phyloP scores from a whole-genome alignment of 164 flowering plant species.

The Annona cherimola region DNA sequence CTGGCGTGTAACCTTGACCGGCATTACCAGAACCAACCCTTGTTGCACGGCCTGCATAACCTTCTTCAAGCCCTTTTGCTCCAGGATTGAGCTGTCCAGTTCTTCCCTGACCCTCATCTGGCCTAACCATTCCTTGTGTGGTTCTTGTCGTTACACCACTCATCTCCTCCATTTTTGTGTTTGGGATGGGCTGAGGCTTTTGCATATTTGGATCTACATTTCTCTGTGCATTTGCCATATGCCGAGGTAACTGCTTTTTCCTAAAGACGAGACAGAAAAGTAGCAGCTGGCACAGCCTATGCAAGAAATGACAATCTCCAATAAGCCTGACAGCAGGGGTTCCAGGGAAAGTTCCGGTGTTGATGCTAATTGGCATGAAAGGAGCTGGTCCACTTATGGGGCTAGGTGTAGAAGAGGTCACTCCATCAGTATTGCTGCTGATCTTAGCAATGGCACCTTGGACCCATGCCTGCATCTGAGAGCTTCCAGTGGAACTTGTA shows the following conservation, averaged over 20 bases:
- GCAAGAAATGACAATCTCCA: constrained; percentile 98
- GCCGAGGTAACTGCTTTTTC: constrained; percentile 66
- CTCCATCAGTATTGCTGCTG: constrained; percentile 83
- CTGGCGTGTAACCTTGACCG: constrained; percentile 97
- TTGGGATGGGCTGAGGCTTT: constrained; percentile 54
- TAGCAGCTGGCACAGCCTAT: constrained; percentile 87
- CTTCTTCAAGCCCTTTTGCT: constrained; percentile 77
- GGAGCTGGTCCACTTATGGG: constrained; percentile 82
- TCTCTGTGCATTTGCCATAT: constrained; percentile 48
- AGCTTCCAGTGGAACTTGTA: constrained; percentile 77
- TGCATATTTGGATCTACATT: constrained; percentile 60
- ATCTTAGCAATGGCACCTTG: constrained; percentile 99
- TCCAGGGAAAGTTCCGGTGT: constrained; percentile 99
- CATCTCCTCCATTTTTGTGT: constrained; percentile 68
- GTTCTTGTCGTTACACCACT: constrained; percentile 35
- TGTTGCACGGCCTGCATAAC: constrained; percentile 41
- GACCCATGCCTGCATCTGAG: constrained; percentile 98
- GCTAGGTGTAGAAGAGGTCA: constrained; percentile 62
- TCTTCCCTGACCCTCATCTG: constrained; percentile 65
- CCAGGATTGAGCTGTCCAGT: constrained; percentile 51
- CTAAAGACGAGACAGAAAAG: constrained; percentile 94
- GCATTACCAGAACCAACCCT: constrained; percentile 94
- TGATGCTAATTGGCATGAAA: constrained; percentile 94
- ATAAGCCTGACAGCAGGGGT: constrained; percentile 99
- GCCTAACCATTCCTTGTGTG: constrained; percentile 30